These are phyloP conservation scores for Cymbidium sinense DNA, from an alignment of 106 monocot species.

Conservation along the genomic window DNA sequence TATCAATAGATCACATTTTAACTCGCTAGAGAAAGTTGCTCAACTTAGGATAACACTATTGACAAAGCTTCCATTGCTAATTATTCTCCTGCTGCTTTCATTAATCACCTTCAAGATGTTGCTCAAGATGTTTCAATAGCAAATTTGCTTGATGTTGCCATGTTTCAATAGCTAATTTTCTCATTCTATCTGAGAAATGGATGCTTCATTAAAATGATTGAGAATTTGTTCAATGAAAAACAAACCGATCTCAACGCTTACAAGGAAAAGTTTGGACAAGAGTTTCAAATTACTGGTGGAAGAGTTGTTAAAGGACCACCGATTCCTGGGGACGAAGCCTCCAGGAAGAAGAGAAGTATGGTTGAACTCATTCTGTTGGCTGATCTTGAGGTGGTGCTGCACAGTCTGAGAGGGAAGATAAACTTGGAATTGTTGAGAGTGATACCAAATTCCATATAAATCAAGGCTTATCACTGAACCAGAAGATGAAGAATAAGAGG, in stretches of 20 bases:
- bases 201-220: conserved; percentile 9
- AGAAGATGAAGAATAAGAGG: not conserved
- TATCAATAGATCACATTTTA: too few species aligned
- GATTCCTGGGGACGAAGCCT: not conserved
- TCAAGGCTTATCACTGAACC: not conserved
- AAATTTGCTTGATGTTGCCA: conserved; percentile 20
- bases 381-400: not conserved
- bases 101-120: not conserved
- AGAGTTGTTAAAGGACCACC: not conserved
- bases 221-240: conserved; percentile 4
- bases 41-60: not conserved
- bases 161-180: conserved; percentile 34
- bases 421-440: not conserved
- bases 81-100: not conserved
- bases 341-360: conserved; percentile 8
- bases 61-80: not conserved
- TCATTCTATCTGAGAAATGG: conserved; percentile 12
- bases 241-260: not conserved
- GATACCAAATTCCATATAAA: not conserved
- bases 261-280: not conserved
- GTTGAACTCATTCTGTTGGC: conserved; percentile 7
- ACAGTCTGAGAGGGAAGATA: not conserved
- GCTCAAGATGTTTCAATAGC: conserved; percentile 4
- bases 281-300: not conserved
- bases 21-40: conserved; percentile 1